phyloP scores from a whole-genome alignment of 73 alveolate genomes.

The Paramecium pentaurelia region DNA sequence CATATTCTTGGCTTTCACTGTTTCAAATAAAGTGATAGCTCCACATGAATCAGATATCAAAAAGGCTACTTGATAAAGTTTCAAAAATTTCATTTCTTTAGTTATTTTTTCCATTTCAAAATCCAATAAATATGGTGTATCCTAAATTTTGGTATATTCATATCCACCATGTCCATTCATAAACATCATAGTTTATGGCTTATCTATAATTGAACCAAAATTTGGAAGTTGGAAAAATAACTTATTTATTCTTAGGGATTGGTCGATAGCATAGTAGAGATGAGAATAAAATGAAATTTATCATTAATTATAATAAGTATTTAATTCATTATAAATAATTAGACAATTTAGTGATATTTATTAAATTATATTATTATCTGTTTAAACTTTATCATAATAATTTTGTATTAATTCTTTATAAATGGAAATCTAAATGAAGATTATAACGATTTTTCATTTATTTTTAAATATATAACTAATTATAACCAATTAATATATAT shows the following conservation, averaged over 20 bases:
- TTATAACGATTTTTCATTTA: too few species aligned
- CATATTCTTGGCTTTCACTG: slow-evolving; percentile 13
- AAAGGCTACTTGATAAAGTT: slow-evolving; percentile 27
- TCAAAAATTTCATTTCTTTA: neutral
- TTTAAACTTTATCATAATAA: too few species aligned
- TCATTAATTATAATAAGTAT: neutral
- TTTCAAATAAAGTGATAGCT: slow-evolving; percentile 51
- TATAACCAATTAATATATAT: neutral
- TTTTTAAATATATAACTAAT: too few species aligned
- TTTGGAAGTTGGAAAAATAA: slow-evolving; percentile 32
- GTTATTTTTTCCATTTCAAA: slow-evolving; percentile 42
- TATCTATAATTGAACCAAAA: slow-evolving; percentile 54
- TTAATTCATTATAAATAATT: too few species aligned
- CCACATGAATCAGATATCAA: slow-evolving; percentile 54
- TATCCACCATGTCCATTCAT: slow-evolving; percentile 57
- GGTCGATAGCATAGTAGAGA: neutral
- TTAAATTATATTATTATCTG: too few species aligned
- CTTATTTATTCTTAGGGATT: neutral
- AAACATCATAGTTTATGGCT: neutral
- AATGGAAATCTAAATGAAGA: too few species aligned
- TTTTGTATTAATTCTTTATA: too few species aligned
- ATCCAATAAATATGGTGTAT: slow-evolving; percentile 48
- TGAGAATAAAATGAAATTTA: neutral
- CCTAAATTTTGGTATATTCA: slow-evolving; percentile 50
- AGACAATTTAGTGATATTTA: too few species aligned